A percentile compares a stretch with the other conserved stretches of the same genome.
These are phyloP conservation scores for Umbelopsis isabellina DNA, from an alignment of 192 early-diverging fungal genomes.

Conservation along the genomic window DNA sequence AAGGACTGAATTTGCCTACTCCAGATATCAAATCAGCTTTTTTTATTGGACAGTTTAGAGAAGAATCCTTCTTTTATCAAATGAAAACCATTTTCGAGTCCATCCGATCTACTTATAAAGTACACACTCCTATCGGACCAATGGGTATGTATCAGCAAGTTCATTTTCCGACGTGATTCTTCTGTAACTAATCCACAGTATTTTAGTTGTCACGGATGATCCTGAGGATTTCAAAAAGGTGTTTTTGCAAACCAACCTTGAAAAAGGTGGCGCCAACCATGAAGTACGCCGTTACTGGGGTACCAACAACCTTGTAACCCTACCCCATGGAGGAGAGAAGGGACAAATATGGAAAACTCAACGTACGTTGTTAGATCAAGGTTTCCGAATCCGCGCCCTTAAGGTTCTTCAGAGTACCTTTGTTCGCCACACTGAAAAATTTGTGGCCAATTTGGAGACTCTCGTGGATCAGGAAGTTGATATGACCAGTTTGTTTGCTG, in stretches of 20 bases:
- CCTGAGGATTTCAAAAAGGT: conserved; percentile 24
- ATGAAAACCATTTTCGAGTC: background rate
- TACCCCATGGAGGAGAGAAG: background rate
- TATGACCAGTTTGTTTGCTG: background rate
- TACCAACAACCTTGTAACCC: background rate
- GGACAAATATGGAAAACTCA: conserved; percentile 20
- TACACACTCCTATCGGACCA: background rate
- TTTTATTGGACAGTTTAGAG: conserved; percentile 1
- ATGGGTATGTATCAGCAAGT: background rate
- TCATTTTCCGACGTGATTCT: too few species aligned
- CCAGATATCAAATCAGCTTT: background rate
- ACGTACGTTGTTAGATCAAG: conserved; percentile 17
- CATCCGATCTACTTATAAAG: background rate
- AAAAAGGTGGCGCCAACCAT: conserved; percentile 5
- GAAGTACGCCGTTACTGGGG: conserved; percentile 10
- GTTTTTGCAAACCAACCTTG: background rate
- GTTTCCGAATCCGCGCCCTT: conserved; percentile 15
- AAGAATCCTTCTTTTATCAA: conserved; percentile 3
- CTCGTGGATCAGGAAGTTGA: conserved; percentile 15
- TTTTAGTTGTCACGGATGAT: background rate
- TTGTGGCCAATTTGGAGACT: conserved; percentile 3
- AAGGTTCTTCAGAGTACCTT: conserved; percentile 3
- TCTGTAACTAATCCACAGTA: background rate
- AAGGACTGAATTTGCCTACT: background rate
- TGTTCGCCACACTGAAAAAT: conserved; percentile 19